Percentiles rank a stretch among this genome's conserved stretches.
Conservation (phyloP, 306 rosid genomes). For the Cajanus cajan region DNA sequence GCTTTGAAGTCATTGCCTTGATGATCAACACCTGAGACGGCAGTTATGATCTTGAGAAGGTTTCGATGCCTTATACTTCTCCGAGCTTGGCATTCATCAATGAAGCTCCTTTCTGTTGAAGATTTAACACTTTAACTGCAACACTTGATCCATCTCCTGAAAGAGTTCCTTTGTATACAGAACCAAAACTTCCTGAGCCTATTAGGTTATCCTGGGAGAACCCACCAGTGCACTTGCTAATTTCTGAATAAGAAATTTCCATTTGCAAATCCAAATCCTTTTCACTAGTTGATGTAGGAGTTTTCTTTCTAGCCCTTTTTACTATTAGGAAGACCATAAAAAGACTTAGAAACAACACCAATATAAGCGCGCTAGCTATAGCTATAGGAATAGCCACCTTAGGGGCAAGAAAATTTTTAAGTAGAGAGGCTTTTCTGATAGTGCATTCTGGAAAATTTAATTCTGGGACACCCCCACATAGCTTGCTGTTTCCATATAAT, state of each 20-base stretch:
- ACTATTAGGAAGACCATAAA: neutral
- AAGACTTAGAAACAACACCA: conserved; percentile 14
- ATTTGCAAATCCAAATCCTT: neutral
- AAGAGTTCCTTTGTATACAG: conserved; percentile 42
- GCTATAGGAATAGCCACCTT: conserved; percentile 30
- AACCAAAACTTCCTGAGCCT: conserved; percentile 43
- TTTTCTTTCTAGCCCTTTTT: conserved; percentile 11
- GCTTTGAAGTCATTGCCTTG: conserved; percentile 45
- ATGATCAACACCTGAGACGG: conserved; percentile 35
- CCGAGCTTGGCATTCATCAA: conserved; percentile 31
- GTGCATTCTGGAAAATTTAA: conserved; percentile 35
- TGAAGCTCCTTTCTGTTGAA: conserved; percentile 36
- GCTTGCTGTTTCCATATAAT: conserved; percentile 31
- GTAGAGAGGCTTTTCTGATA: neutral
- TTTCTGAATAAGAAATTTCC: conserved; percentile 34
- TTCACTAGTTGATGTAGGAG: neutral
- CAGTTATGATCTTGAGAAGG: conserved; percentile 37
- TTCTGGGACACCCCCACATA: conserved; percentile 41
- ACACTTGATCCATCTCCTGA: conserved; percentile 1
- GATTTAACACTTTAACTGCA: conserved; percentile 42
- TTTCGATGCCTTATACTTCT: conserved; percentile 38
- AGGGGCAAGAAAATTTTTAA: neutral
- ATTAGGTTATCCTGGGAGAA: conserved; percentile 40
- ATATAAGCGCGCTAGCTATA: conserved; percentile 13
- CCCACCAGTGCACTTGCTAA: conserved; percentile 28